phyloP scores from a whole-genome alignment of 129 eudicot species.

The Pittosporum tobira region DNA sequence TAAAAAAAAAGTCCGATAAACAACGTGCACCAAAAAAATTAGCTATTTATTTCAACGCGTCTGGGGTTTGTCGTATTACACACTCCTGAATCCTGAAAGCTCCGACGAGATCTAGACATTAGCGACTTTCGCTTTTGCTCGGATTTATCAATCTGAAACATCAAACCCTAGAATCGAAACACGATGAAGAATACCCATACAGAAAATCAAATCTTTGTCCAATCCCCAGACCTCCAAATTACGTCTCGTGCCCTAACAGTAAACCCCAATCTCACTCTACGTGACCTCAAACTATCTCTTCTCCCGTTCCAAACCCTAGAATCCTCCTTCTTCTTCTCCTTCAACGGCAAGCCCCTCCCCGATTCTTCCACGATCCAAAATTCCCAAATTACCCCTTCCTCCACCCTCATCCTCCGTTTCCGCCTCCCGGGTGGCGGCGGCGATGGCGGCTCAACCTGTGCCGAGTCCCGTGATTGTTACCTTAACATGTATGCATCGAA shows the following conservation, averaged over 20 bases:
- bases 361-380: conserved; percentile 30
- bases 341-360: conserved; percentile 47
- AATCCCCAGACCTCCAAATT: conserved; percentile 40
- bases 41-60: too few relatives aligned
- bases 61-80: too few relatives aligned
- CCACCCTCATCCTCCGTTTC: conserved; percentile 36
- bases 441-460: conserved; percentile 92
- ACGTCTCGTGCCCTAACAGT: conserved; percentile 44
- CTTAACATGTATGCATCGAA: conserved; percentile 82
- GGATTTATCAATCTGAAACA: too few relatives aligned
- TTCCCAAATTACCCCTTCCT: conserved; percentile 25
- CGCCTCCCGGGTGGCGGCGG: conserved; percentile 76
- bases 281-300: conserved; percentile 34
- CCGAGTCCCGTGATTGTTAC: conserved; percentile 92
- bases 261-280: conserved; percentile 43
- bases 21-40: too few relatives aligned
- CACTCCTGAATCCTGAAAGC: too few relatives aligned
- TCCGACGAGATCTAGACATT: too few relatives aligned
- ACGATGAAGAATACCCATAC: conserved; percentile 28
- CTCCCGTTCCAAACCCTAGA: conserved; percentile 11
- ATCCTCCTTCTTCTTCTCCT: conserved; percentile 31
- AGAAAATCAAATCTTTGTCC: conserved; percentile 31
- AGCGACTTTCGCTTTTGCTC: too few relatives aligned
- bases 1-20: too few relatives aligned
- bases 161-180: not conserved